Conservation (phyloP, 768 basidiomycete species). For the Multifurca ochricompacta region DNA sequence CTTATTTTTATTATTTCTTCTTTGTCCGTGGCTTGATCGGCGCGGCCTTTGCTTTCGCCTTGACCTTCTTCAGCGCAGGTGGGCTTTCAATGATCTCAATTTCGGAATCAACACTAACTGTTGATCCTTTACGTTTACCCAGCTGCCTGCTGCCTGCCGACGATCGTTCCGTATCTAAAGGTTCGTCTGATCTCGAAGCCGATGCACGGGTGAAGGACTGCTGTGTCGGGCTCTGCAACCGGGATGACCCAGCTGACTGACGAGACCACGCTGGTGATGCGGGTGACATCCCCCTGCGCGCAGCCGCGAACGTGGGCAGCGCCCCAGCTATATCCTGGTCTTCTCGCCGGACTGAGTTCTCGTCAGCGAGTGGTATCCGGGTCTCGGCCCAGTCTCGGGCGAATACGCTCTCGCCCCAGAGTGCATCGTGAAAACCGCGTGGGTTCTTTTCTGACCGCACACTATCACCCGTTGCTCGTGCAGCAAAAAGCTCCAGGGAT, state of each 20-base stretch:
- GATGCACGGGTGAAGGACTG: conserved; percentile 28
- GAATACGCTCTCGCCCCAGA: conserved; percentile 56
- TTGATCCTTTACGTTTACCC: conserved; percentile 45
- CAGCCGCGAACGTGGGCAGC: conserved; percentile 29
- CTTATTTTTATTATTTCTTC: conserved; percentile 16
- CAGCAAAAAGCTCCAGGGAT: conserved; percentile 63
- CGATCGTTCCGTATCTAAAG: conserved; percentile 37
- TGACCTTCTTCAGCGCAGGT: conserved; percentile 23
- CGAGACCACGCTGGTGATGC: conserved; percentile 44
- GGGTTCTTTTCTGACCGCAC: conserved; percentile 26
- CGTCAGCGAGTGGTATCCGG: conserved; percentile 37
- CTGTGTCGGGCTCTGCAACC: conserved; percentile 44
- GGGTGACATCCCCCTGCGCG: conserved; percentile 37
- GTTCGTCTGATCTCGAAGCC: conserved; percentile 25
- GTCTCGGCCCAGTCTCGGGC: conserved; percentile 74
- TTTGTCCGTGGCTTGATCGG: conserved; percentile 23
- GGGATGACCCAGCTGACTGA: conserved; percentile 24
- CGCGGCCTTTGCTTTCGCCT: conserved; percentile 16
- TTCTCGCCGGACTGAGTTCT: conserved; percentile 26
- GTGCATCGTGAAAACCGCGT: conserved; percentile 55
- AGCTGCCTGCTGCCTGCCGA: conserved; percentile 16
- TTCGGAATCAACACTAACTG: conserved; percentile 26
- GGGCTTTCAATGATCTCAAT: conserved; percentile 26
- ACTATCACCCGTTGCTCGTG: conserved; percentile 53
- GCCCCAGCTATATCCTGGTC: conserved; percentile 27